Base-by-base conservation (phyloP, 1,284 basidiomycete species). In the Dichomitus squalens region DNA sequence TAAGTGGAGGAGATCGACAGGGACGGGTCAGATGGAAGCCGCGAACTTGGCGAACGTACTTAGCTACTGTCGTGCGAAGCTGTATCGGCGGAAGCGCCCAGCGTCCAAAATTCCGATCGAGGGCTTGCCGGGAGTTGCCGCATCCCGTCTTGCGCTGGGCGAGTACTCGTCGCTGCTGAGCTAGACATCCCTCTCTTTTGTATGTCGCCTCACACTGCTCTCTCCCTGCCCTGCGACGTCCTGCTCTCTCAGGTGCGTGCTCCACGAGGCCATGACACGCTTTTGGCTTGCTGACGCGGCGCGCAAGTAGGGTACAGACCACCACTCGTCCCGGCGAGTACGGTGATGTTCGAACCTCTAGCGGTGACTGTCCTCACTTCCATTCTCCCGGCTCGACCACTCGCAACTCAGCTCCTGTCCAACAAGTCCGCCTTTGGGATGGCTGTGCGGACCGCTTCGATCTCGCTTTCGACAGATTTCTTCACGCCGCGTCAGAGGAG, bases 401-500 rank as follows among this genome's bases (percentile, higher is more conserved):
- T 74, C 59, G 60, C 73, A 53, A 62, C 64, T 61, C 64, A 64
- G 33, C 50, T 56, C 23, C 54, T 62, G 29, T 44, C 57, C 40
- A 59, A 64, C 36, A 65, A 58, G 49, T 58, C 66, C 53, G 60
- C 65, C 31, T 56, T 66, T 48, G 67, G 59, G 47, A 68, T 66
- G 52, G 59, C 65, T 33, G 52, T 59, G 25, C 61, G 64, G 43
- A 49, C 74, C 34, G 58, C 71, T 44, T 68, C 67, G 49, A 66
- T 69, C 23, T 60, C 69, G 12, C 61, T 77, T 47, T 72, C 74
- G 7, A 59, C 73, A 16, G 78, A 83, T 64, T 85, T 84, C 71
- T 85, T 85, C 64, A 79, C 77, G 2, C 84, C 86, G 7, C 73
- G 72, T 49, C 77, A 83, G 9, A 75, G 80, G 55, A 73, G 73